Base-by-base conservation (phyloP, 177 flowering plant genomes). In the Vitis hybrid region DNA sequence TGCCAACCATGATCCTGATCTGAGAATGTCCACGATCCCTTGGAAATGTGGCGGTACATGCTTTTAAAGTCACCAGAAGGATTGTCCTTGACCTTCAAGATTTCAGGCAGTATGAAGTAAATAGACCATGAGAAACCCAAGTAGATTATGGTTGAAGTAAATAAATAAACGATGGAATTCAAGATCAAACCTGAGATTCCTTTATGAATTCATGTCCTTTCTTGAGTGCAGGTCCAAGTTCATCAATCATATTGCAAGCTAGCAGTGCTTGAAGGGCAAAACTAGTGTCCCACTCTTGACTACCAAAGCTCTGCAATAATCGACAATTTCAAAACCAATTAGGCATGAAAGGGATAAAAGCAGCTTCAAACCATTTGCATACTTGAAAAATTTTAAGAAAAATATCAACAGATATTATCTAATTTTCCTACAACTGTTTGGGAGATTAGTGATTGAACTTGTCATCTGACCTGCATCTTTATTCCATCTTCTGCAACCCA, bases 401-500 rank as follows among this genome's bases (percentile, higher is more conserved):
- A 21, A 21, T 2, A 61, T 21, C 3, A 50, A 21, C 2, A 14
- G 9, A 1, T 12, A 9, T 1, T 21, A 21, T 21, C 4, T 24
- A 15, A 24, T 30, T 12, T 1, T 10, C 32, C 2, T 13, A 14
- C 20, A 4, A 11, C 41, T 49, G 1, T 9, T 14, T 1, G 4
- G 2, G 21, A 12, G 4, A 3, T 0, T 2, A 11, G 9, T 20
- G 24, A n/a, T 2, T 11, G 18, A n/a, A n/a, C 51, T 46, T 9
- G n/a, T 35, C 8, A 0, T 21, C 3, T 46, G 15, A 48, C 5
- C n/a, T 71, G 72, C 71, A 32, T 2, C 85, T 82, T 77, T 81
- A 86, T 84, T 63, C 89, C 90, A 74, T 82, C 85, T 75, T 82
- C 85, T 5, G 81, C 81, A 11, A 82, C 70, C 85, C 85, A 82